Conservation (phyloP, 2,329 filamentous ascomycete genomes). For the Colletotrichum phormii region DNA sequence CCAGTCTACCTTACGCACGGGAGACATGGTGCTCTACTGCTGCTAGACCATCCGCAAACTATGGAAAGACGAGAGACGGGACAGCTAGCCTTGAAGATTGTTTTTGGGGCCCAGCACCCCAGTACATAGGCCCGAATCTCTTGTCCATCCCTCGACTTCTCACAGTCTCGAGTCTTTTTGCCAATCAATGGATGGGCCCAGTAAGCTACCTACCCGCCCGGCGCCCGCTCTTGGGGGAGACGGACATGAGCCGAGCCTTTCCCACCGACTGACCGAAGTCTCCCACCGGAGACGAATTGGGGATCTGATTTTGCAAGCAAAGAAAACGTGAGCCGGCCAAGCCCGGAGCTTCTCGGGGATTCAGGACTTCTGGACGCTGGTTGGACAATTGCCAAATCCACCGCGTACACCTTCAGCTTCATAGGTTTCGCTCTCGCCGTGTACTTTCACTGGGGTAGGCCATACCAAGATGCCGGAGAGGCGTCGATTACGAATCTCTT, state of each 20-base stretch:
- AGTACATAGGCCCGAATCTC: background rate
- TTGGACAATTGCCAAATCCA: background rate
- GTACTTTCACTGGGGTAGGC: background rate
- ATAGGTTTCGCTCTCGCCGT: too few relatives aligned
- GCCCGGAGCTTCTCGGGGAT: background rate
- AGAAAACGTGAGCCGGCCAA: conserved; percentile 15
- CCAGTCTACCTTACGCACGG: background rate
- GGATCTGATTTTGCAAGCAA: background rate
- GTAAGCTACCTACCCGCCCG: too few relatives aligned
- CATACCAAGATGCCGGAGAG: background rate
- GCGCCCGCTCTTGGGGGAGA: background rate
- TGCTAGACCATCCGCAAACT: background rate
- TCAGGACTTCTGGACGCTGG: background rate
- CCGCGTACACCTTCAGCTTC: too few relatives aligned
- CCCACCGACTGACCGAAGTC: background rate
- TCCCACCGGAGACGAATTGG: background rate
- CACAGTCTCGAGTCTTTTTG: background rate
- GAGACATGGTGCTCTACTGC: background rate
- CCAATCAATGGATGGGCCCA: background rate
- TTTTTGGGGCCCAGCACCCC: background rate
- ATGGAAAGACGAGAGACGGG: background rate
- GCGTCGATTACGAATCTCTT: background rate
- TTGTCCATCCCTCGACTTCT: background rate
- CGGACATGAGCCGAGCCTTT: conserved; percentile 4
- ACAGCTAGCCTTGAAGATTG: background rate